Conservation (phyloP, 768 basidiomycete species). For the Daedaleopsis nitida region DNA sequence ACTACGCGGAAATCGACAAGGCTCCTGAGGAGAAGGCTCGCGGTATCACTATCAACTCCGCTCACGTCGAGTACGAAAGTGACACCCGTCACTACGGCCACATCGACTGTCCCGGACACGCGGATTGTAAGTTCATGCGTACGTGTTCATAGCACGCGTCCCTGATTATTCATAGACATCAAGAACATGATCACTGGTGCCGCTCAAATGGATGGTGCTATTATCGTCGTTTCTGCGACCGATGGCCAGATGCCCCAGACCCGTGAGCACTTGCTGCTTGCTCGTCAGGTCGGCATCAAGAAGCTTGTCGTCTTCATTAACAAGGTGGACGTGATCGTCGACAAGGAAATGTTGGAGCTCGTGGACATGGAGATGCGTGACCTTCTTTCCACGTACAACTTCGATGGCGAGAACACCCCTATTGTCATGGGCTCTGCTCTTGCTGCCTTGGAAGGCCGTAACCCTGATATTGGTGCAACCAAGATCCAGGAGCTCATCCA, state of each 20-base stretch:
- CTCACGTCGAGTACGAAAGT: slow-evolving; percentile 99
- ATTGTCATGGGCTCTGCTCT: slow-evolving; percentile 97
- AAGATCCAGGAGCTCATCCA: slow-evolving; percentile 84
- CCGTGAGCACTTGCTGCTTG: slow-evolving; percentile 95
- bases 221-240: slow-evolving; percentile 96
- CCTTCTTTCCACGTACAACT: slow-evolving; percentile 87
- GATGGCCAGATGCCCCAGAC: slow-evolving; percentile 99
- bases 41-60: slow-evolving; percentile 98
- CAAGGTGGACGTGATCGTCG: slow-evolving; percentile 96
- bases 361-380: slow-evolving; percentile 99
- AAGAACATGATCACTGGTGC: slow-evolving; percentile 99
- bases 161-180: slow-evolving; percentile 57
- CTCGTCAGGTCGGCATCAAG: slow-evolving; percentile 97
- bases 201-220: slow-evolving; percentile 96
- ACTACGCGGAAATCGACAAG: slow-evolving; percentile 98
- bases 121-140: slow-evolving; percentile 68
- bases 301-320: slow-evolving; percentile 99
- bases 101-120: slow-evolving; percentile 97
- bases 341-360: slow-evolving; percentile 98
- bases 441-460: slow-evolving; percentile 87
- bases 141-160: neutral
- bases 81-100: slow-evolving; percentile 89
- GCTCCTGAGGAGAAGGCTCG: slow-evolving; percentile 99
- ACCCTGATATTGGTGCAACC: slow-evolving; percentile 74
- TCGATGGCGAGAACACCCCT: slow-evolving; percentile 97